Evolutionary conservation across 2,329 filamentous ascomycete species (phyloP).

Genomic region (Ophiocordyceps sinensis): DNA sequence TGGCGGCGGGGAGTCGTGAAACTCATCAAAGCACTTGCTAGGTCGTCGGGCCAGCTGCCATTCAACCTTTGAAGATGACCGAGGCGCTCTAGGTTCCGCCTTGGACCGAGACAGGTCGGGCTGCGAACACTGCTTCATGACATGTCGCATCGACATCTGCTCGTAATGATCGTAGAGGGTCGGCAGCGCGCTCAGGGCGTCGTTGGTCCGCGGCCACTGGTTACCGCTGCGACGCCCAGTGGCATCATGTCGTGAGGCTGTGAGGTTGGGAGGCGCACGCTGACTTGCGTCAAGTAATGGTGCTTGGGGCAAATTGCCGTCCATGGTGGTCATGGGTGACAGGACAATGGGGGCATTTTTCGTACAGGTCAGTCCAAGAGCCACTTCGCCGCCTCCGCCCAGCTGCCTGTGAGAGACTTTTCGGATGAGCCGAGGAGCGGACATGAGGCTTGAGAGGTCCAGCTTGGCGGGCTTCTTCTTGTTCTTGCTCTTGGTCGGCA

Average conservation of each 20-base stretch:
- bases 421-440: conserved; percentile 14
- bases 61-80: neutral
- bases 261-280: neutral
- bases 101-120: neutral
- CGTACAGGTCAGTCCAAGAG: neutral
- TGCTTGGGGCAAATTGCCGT: neutral
- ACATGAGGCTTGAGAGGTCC: conserved; percentile 31
- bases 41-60: neutral
- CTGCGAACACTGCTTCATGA: conserved; percentile 14
- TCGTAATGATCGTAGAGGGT: conserved; percentile 45
- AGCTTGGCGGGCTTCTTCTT: conserved; percentile 32
- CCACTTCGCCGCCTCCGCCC: neutral
- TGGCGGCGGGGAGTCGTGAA: conserved; percentile 5
- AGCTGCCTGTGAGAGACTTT: conserved; percentile 8
- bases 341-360: neutral
- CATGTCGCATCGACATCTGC: conserved; percentile 34
- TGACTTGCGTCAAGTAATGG: neutral
- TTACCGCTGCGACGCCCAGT: conserved; percentile 13
- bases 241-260: conserved; percentile 9
- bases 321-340: neutral
- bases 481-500: conserved; percentile 4
- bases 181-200: conserved; percentile 25
- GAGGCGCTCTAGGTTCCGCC: neutral
- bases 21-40: conserved; percentile 4
- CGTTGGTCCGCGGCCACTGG: conserved; percentile 6